phyloP scores from a whole-genome alignment of 2,329 filamentous ascomycete species.

The Colletotrichum australisinense region DNA sequence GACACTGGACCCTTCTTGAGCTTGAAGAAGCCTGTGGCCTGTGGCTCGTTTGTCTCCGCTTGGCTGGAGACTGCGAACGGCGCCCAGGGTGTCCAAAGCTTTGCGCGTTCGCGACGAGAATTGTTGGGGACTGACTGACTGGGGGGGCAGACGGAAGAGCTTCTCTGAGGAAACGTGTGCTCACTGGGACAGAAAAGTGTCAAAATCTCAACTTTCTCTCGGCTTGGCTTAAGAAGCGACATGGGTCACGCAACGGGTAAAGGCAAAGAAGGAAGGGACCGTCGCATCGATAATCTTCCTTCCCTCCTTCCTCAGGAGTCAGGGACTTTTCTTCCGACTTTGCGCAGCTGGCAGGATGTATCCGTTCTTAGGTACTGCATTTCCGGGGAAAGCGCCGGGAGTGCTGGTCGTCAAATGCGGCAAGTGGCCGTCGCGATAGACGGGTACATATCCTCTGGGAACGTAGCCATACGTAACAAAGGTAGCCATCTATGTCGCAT shows the following conservation, averaged over 20 bases:
- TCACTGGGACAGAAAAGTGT: not conserved
- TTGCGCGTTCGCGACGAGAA: conserved; percentile 32
- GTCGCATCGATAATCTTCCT: conserved; percentile 11
- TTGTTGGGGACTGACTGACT: conserved; percentile 21
- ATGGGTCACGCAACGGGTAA: conserved; percentile 10
- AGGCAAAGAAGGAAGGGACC: conserved; percentile 1
- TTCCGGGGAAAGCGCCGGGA: conserved; percentile 27
- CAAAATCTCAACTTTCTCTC: not conserved
- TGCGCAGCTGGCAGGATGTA: too few species aligned
- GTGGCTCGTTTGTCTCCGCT: conserved; percentile 11
- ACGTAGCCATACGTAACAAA: accelerated
- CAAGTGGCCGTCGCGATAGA: not conserved
- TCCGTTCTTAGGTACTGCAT: not conserved
- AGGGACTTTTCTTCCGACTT: not conserved
- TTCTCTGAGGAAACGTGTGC: conserved; percentile 20
- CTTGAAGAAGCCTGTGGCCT: not conserved
- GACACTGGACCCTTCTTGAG: not conserved
- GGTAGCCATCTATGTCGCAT: conserved; percentile 8
- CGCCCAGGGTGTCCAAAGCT: conserved; percentile 24
- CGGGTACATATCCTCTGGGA: accelerated
- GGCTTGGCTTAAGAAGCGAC: not conserved
- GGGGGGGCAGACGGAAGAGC: not conserved
- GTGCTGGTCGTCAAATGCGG: conserved; percentile 11
- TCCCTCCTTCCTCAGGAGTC: not conserved
- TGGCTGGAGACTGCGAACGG: conserved; percentile 9